Conservation (phyloP, 2,329 filamentous ascomycete species). For the Paracorniculantispora psalliotae region DNA sequence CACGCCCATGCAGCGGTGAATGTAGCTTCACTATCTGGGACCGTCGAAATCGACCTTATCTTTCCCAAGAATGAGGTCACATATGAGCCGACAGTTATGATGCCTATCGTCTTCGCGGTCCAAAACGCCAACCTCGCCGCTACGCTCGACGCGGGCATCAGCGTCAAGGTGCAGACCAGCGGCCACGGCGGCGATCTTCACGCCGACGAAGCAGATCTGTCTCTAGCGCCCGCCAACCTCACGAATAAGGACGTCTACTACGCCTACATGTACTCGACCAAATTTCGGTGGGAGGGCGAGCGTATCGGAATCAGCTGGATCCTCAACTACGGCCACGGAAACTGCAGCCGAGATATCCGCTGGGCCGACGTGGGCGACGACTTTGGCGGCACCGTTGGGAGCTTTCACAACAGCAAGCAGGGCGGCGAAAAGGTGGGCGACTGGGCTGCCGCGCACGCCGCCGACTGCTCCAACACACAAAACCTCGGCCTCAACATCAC, state of each 20-base stretch:
- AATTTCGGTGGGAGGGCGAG: neutral
- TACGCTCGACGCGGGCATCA: neutral
- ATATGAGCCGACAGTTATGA: neutral
- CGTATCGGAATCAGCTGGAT: neutral
- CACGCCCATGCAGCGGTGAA: neutral
- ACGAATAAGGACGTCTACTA: neutral
- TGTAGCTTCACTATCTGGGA: neutral
- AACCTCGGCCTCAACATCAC: neutral
- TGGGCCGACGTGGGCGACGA: neutral
- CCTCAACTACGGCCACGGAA: neutral
- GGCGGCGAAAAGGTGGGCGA: neutral
- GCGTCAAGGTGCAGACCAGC: neutral
- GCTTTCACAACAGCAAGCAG: neutral
- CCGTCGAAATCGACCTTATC: neutral
- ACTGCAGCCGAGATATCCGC: neutral
- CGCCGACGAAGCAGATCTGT: too few species aligned
- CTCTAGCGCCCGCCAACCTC: neutral
- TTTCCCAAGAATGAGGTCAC: neutral
- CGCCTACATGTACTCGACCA: neutral
- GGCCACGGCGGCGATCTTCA: too few species aligned
- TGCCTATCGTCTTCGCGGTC: neutral
- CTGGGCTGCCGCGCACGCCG: neutral
- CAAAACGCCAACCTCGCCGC: neutral
- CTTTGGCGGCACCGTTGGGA: neutral
- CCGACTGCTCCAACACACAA: neutral